Evolutionary conservation across 2,329 filamentous ascomycete species (phyloP).

Genomic region (Polychaeton citri): DNA sequence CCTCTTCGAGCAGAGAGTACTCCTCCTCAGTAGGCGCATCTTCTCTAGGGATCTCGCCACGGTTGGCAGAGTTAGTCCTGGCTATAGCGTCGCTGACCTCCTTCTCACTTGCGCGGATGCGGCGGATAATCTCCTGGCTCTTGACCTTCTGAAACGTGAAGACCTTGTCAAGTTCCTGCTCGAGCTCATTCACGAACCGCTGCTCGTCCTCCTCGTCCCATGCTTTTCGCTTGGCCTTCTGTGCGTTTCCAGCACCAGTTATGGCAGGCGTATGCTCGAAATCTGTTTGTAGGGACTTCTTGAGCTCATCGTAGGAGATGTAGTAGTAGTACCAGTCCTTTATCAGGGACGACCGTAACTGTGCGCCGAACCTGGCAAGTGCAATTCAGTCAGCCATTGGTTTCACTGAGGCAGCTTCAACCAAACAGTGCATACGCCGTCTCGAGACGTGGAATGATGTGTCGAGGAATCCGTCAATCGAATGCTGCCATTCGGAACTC

Average conservation of each 20-base stretch:
- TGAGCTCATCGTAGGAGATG: conserved; percentile 92
- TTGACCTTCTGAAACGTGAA: conserved; percentile 97
- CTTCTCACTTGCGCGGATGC: conserved; percentile 75
- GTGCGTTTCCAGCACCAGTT: conserved; percentile 13
- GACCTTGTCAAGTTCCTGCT: conserved; percentile 91
- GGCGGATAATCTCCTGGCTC: conserved; percentile 83
- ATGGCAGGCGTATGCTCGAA: conserved; percentile 41
- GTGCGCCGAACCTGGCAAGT: conserved; percentile 67
- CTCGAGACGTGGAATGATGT: no score
- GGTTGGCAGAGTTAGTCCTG: conserved; percentile 37
- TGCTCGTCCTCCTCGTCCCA: conserved; percentile 92
- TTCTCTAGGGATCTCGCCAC: conserved; percentile 20
- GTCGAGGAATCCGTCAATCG: no score
- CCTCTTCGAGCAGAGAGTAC: conserved; percentile 84
- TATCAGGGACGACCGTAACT: conserved; percentile 89
- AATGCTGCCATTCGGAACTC: no score
- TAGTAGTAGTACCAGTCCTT: conserved; percentile 98
- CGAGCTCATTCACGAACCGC: conserved; percentile 72
- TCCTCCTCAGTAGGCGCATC: conserved; percentile 67
- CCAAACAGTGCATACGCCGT: no score
- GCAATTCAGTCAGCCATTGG: no score
- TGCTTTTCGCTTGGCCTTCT: conserved; percentile 33
- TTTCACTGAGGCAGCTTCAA: no score
- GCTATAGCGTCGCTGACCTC: conserved; percentile 82
- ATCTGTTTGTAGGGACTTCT: conserved; percentile 67